A percentile compares a stretch with the other conserved stretches of the same genome.
Evolutionary conservation across 2,329 filamentous ascomycete species (phyloP).

Genomic region (Penicillium sp.): DNA sequence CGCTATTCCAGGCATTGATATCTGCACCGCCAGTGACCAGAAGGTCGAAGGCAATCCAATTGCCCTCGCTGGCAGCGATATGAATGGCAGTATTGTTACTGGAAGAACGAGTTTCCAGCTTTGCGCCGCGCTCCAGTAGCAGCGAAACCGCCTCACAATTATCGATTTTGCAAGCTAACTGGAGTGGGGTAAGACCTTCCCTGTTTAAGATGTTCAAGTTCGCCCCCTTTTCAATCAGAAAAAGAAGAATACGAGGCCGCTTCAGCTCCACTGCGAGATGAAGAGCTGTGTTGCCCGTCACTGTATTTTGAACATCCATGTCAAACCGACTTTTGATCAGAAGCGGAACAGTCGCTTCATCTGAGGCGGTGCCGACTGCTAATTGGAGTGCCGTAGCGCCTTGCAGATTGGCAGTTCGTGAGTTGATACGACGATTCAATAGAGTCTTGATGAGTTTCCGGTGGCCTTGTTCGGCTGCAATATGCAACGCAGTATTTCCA

Average conservation of each 20-base stretch:
- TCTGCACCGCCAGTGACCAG: conserved; percentile 39
- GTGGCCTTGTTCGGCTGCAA: conserved; percentile 36
- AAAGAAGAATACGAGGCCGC: conserved; percentile 36
- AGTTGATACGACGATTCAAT: conserved; percentile 25
- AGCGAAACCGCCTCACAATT: conserved; percentile 41
- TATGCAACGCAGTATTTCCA: conserved; percentile 42
- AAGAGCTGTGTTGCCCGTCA: conserved; percentile 37
- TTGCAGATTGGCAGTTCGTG: conserved; percentile 25
- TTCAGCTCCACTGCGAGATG: conserved; percentile 36
- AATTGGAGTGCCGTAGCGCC: conserved; percentile 35
- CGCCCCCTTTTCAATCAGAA: conserved; percentile 40
- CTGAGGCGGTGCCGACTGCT: conserved; percentile 37
- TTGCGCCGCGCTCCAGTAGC: conserved; percentile 35
- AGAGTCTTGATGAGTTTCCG: conserved; percentile 37
- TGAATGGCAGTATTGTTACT: conserved; percentile 37
- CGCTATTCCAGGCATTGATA: conserved; percentile 39
- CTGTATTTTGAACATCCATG: conserved; percentile 34
- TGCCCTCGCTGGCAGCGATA: conserved; percentile 28
- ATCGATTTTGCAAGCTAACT: conserved; percentile 36
- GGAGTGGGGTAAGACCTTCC: conserved; percentile 38
- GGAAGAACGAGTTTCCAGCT: conserved; percentile 33
- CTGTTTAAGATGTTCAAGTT: conserved; percentile 33
- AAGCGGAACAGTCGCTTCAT: conserved; percentile 40
- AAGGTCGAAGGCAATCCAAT: conserved; percentile 42
- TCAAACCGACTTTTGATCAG: conserved; percentile 36